Percentiles rank a stretch among this genome's conserved stretches.
These are phyloP conservation scores for Penicillium nordicum DNA, from an alignment of 2,329 filamentous ascomycete genomes.

Conservation along the genomic window DNA sequence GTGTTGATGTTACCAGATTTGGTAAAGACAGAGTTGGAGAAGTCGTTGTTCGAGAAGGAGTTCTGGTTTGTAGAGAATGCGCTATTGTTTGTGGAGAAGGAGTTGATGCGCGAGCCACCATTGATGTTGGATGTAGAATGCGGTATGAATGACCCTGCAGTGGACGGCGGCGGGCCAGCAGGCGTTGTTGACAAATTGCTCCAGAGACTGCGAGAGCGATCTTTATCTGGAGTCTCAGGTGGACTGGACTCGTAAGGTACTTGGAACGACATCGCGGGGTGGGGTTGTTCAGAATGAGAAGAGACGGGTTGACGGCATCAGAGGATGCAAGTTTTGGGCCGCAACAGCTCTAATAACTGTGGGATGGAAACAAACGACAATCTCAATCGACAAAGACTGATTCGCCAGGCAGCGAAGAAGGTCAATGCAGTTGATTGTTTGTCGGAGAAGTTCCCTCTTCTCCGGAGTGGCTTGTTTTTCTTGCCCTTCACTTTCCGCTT, in stretches of 20 bases:
- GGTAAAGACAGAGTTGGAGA: slow-evolving; percentile 39
- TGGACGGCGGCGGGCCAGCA: slow-evolving; percentile 54
- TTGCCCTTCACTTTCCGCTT: slow-evolving; percentile 5
- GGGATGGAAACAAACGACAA: background rate
- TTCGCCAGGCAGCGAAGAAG: background rate
- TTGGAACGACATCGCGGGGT: slow-evolving; percentile 33
- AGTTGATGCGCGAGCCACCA: slow-evolving; percentile 49
- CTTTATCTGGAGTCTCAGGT: slow-evolving; percentile 39
- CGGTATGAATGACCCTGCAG: slow-evolving; percentile 54
- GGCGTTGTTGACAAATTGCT: slow-evolving; percentile 55
- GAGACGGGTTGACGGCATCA: slow-evolving; percentile 8
- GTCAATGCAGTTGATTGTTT: background rate
- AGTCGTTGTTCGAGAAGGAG: slow-evolving; percentile 22
- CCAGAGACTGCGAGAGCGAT: slow-evolving; percentile 33
- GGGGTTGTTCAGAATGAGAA: background rate
- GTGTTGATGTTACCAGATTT: slow-evolving; percentile 36
- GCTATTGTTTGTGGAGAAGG: slow-evolving; percentile 10
- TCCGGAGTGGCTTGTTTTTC: slow-evolving; percentile 7
- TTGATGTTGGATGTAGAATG: slow-evolving; percentile 52
- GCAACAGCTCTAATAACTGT: slow-evolving; percentile 14
- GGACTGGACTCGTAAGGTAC: slow-evolving; percentile 36
- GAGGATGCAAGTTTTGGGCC: slow-evolving; percentile 18
- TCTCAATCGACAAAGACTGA: background rate
- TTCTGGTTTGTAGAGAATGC: slow-evolving; percentile 24
- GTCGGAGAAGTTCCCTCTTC: background rate